Evolutionary conservation across 805 yeast genomes (phyloP), one percentile per base, ranked within the genome.

Genomic region (Yamadazyma tumulicola): DNA sequence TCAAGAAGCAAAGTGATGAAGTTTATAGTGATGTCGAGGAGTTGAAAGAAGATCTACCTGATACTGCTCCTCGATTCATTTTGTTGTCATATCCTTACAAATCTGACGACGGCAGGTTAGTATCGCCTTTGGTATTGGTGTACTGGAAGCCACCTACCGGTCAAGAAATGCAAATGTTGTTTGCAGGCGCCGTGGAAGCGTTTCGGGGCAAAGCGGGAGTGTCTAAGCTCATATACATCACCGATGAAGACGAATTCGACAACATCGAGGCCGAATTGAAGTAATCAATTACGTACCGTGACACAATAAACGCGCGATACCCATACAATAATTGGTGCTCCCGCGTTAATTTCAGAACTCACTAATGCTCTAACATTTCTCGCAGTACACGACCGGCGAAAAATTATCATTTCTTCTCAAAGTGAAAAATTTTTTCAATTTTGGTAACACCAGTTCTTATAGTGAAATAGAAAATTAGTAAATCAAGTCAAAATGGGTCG

Each of bases 401-500:
- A 21, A 9, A 21, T 21, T n/a, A 21, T 21, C 9, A 11, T 20
- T 20, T 20, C 11, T 20, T 20, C 23, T 9, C 10, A 20, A 20
- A 20, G 23, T 20, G 29, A 28, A 34, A 33, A 34, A 29, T 34
- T 34, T 34, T 34, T 29, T 31, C 26, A 15, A 17, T 41, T 28
- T 28, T 25, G 23, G 28, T 29, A 26, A 29, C 38, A 33, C 31
- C 29, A 14, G n/a, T 12, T 12, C 16, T 8, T 12, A 24, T 7
- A 24, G 14, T 23, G 32, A 44, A 49, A 62, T n/a, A n/a, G n/a
- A n/a, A n/a, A n/a, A n/a, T n/a, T n/a, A n/a, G n/a, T n/a, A 54
- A 58, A 64, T 68, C 59, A 69, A 67, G 62, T 73, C 80, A 85
- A 77, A 70, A 91, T 91, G 98, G 98, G 95, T 89, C 96, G 98